These are phyloP conservation scores for Leptomonas seymouri DNA, from an alignment of 208 protist genomes.

Conservation along the genomic window DNA sequence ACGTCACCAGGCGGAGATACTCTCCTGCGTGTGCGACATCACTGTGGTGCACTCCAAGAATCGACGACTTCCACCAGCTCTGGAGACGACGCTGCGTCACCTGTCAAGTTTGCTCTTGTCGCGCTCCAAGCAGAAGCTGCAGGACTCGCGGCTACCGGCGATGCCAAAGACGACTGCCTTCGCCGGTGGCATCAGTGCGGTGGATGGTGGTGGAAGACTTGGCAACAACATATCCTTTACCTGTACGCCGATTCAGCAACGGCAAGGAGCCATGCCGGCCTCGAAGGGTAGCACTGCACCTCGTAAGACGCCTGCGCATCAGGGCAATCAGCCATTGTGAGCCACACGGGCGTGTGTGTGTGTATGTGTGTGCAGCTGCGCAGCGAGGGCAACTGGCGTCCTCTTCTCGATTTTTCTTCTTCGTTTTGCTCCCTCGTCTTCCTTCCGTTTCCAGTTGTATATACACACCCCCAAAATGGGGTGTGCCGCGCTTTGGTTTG, in stretches of 20 bases:
- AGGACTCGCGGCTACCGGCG: constrained; percentile 5
- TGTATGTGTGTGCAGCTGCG: background rate
- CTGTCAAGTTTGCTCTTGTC: constrained; percentile 52
- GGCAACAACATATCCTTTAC: constrained; percentile 9
- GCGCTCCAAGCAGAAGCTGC: constrained; percentile 2
- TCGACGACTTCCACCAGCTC: constrained; percentile 35
- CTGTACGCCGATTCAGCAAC: constrained; percentile 9
- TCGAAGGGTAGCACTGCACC: background rate
- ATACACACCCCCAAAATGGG: no score
- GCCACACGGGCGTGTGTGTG: no score
- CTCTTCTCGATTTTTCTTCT: no score
- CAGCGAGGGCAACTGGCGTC: no score
- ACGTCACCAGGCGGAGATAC: constrained; percentile 37
- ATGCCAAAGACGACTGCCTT: constrained; percentile 29
- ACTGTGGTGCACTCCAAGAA: constrained; percentile 65
- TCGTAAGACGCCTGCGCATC: no score
- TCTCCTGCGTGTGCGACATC: constrained; percentile 77
- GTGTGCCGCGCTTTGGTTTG: no score
- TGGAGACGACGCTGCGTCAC: constrained; percentile 44
- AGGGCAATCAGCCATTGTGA: no score
- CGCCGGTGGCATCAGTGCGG: constrained; percentile 1
- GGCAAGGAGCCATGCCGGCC: constrained; percentile 12
- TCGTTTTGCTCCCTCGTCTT: no score
- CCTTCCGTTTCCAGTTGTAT: no score
- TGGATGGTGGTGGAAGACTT: constrained; percentile 9